Percentiles rank a stretch among this genome's conserved stretches.
Evolutionary conservation across 805 yeast species (phyloP).

Genomic region (Barnettozyma vustinii): DNA sequence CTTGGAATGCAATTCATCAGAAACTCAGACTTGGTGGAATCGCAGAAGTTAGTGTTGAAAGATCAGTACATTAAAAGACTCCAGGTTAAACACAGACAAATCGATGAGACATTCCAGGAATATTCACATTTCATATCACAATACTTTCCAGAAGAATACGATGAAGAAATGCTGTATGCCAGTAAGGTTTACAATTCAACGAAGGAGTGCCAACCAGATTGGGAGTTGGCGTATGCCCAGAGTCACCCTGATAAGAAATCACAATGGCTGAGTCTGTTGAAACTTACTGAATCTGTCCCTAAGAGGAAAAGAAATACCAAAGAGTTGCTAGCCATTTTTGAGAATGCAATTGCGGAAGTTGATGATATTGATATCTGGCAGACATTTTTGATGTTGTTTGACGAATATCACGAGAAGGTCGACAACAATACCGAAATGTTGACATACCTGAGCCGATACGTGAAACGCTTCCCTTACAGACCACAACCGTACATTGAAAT

Average conservation of each 20-base stretch:
- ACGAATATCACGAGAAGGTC: conserved; percentile 5
- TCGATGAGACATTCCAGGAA: conserved; percentile 36
- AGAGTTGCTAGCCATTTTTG: conserved; percentile 10
- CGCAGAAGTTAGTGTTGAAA: neutral
- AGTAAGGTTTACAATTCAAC: conserved; percentile 29
- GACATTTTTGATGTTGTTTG: conserved; percentile 7
- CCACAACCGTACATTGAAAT: conserved; percentile 13
- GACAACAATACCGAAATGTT: neutral
- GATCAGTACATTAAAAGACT: conserved; percentile 27
- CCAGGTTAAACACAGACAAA: conserved; percentile 33
- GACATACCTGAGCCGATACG: conserved; percentile 1
- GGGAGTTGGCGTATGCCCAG: conserved; percentile 33
- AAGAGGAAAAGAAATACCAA: conserved; percentile 11
- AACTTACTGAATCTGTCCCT: neutral
- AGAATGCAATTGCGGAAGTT: conserved; percentile 8
- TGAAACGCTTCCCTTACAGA: conserved; percentile 10
- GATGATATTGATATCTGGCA: conserved; percentile 12
- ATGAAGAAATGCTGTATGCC: conserved; percentile 32
- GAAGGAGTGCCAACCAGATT: conserved; percentile 23
- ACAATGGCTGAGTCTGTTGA: conserved; percentile 8
- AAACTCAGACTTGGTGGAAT: neutral
- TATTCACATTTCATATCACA: conserved; percentile 37
- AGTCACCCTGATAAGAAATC: conserved; percentile 1
- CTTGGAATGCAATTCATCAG: neutral
- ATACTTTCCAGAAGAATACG: conserved; percentile 28